Evolutionary conservation across 441 rosid genomes (phyloP).

Genomic region (Erodium trifolium): DNA sequence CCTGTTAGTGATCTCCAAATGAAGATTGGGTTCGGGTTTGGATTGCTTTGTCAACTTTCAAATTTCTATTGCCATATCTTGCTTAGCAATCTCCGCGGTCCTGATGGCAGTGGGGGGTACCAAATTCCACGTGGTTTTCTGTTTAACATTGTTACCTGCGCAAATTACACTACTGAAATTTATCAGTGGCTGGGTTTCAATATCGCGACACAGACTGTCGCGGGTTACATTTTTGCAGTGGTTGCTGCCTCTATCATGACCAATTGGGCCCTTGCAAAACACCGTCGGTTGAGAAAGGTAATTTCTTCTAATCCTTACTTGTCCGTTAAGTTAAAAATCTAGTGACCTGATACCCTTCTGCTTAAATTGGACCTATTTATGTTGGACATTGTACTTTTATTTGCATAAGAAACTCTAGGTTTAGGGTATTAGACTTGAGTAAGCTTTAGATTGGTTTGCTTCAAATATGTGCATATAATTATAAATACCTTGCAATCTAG

Average conservation of each 20-base stretch:
- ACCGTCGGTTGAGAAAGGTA: conserved; percentile 80
- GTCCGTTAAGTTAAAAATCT: not conserved
- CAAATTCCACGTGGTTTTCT: conserved; percentile 87
- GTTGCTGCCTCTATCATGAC: conserved; percentile 82
- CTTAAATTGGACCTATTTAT: not conserved
- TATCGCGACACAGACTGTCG: conserved; percentile 80
- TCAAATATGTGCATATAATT: not conserved
- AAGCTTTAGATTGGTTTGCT: not conserved
- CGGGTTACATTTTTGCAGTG: conserved; percentile 70
- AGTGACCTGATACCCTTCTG: not conserved
- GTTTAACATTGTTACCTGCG: conserved; percentile 85
- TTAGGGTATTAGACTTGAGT: not conserved
- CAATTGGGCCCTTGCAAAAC: conserved; percentile 94
- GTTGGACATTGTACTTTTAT: not conserved
- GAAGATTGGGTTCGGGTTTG: conserved; percentile 86
- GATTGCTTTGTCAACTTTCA: conserved; percentile 60
- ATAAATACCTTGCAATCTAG: not conserved
- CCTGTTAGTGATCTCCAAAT: conserved; percentile 74
- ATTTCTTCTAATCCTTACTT: not conserved
- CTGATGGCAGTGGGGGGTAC: conserved; percentile 61
- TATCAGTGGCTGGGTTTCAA: conserved; percentile 97
- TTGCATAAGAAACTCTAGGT: not conserved
- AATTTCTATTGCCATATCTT: conserved; percentile 82
- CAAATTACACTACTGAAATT: conserved; percentile 89
- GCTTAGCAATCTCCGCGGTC: conserved; percentile 64